Percentiles rank a stretch among this genome's conserved stretches.
Evolutionary conservation across 495 filamentous ascomycete genomes (phyloP).

Genomic region (Hypoxylon fuscum): DNA sequence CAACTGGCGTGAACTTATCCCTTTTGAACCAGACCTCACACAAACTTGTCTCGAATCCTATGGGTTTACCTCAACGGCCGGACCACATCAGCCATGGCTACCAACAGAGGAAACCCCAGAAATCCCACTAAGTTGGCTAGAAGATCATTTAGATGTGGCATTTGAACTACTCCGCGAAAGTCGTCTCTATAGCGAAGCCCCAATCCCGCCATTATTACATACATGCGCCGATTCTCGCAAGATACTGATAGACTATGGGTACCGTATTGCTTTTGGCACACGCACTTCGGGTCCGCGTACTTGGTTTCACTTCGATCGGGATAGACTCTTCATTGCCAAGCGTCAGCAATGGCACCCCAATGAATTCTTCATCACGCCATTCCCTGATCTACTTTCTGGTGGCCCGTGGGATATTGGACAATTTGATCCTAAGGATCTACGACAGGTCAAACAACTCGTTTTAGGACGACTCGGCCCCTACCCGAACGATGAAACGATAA

Average conservation of each 20-base stretch:
- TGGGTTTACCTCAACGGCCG: conserved; percentile 1
- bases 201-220: conserved; percentile 17
- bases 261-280: conserved; percentile 15
- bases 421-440: conserved; percentile 1
- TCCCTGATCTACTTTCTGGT: background rate
- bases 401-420: conserved; percentile 7
- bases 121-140: conserved; percentile 11
- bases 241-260: conserved; percentile 11
- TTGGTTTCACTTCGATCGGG: conserved; percentile 25
- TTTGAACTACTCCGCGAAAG: conserved; percentile 13
- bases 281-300: conserved; percentile 9
- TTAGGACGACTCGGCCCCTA: background rate
- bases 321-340: conserved; percentile 3
- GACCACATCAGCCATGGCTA: background rate
- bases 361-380: no score
- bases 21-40: background rate
- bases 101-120: conserved; percentile 4
- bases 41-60: conserved; percentile 5
- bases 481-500: background rate
- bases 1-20: conserved; percentile 2
- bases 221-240: conserved; percentile 17
- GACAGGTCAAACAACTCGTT: conserved; percentile 1
- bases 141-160: conserved; percentile 8
- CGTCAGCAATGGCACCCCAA: no score
- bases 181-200: conserved; percentile 15